Evolutionary conservation across 371 early-diverging fungal genomes (phyloP).

Genomic region (Chytridiales sp.): DNA sequence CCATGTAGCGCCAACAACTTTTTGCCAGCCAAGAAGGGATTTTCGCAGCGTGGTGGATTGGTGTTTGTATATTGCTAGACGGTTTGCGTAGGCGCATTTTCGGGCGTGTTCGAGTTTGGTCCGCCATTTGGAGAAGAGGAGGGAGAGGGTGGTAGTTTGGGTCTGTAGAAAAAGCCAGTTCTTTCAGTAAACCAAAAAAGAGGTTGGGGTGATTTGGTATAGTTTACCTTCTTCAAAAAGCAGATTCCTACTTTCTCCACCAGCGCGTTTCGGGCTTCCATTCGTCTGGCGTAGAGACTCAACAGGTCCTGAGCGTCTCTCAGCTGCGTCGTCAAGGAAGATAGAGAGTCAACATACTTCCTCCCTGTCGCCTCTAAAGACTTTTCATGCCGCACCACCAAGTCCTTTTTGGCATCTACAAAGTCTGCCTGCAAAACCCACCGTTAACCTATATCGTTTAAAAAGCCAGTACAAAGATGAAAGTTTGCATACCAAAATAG

Average conservation of each 20-base stretch:
- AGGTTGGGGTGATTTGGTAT: neutral
- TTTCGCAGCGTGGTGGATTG: conserved; percentile 10
- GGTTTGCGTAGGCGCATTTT: conserved; percentile 14
- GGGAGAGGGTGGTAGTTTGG: neutral
- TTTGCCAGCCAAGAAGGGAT: conserved; percentile 37
- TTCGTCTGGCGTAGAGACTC: conserved; percentile 1
- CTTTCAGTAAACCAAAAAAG: no score
- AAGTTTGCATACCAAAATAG: conserved; percentile 27
- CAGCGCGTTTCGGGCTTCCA: conserved; percentile 22
- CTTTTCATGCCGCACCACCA: conserved; percentile 19
- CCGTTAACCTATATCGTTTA: neutral
- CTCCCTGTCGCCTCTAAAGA: conserved; percentile 17
- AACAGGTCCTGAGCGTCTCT: conserved; percentile 22
- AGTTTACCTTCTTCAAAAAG: conserved; percentile 13
- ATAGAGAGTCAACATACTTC: conserved; percentile 18
- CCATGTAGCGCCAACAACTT: conserved; percentile 38
- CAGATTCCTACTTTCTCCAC: conserved; percentile 18
- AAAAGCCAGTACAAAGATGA: neutral
- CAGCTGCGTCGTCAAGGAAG: conserved; percentile 20
- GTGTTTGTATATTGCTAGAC: conserved; percentile 16
- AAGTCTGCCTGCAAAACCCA: conserved; percentile 32
- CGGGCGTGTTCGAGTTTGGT: conserved; percentile 18
- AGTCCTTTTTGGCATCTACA: conserved; percentile 15
- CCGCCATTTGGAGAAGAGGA: conserved; percentile 30
- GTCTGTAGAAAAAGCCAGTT: neutral